Evolutionary conservation across 371 early-diverging fungal genomes (phyloP).

Genomic region (Ordospora colligata): DNA sequence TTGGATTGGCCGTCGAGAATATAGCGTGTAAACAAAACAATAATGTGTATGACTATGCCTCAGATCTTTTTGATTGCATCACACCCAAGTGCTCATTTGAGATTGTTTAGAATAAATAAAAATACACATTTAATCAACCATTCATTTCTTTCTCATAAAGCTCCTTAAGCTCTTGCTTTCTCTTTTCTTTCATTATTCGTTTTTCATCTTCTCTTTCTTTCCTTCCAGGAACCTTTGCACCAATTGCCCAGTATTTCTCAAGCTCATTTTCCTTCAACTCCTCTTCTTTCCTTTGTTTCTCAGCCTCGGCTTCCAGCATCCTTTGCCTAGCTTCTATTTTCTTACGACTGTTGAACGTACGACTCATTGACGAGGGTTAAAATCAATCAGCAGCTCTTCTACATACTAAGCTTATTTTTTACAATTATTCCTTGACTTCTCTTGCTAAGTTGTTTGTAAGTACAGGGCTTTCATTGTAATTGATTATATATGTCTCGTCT

Average conservation of each 20-base stretch:
- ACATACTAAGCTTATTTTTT: background rate
- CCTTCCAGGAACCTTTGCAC: constrained; percentile 25
- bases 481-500: constrained; percentile 18
- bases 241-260: constrained; percentile 39
- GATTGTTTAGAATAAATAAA: background rate
- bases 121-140: background rate
- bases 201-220: constrained; percentile 17
- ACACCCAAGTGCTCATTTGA: background rate
- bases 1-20: constrained; percentile 30
- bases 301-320: constrained; percentile 28
- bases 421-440: background rate
- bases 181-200: background rate
- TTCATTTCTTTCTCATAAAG: constrained; percentile 25
- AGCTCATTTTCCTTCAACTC: constrained; percentile 14
- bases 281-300: constrained; percentile 35
- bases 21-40: constrained; percentile 16
- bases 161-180: background rate
- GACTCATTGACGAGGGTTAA: constrained; percentile 23
- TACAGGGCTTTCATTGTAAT: background rate
- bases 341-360: constrained; percentile 33
- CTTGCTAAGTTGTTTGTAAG: background rate
- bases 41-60: constrained; percentile 36
- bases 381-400: background rate
- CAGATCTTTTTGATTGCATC: constrained; percentile 31
- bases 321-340: constrained; percentile 43